Percentiles rank a stretch among this genome's conserved stretches.
Evolutionary conservation across 2,329 filamentous ascomycete species (phyloP).

Genomic region (Penicillium brevicompactum): DNA sequence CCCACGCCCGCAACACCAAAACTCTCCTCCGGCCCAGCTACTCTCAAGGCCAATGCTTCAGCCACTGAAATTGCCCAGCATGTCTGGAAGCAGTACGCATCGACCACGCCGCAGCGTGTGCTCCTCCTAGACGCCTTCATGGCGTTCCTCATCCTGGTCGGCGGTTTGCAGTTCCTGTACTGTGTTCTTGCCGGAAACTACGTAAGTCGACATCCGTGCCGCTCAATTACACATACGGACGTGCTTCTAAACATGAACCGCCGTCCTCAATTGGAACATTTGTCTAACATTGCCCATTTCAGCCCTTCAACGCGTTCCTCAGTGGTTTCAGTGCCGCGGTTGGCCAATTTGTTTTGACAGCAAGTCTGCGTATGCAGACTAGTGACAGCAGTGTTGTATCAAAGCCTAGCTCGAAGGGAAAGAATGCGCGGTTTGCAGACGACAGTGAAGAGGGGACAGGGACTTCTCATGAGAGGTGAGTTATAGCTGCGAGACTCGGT

Average conservation of each 20-base stretch:
- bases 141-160: conserved; percentile 80
- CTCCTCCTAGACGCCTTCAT: conserved; percentile 93
- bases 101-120: conserved; percentile 82
- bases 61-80: conserved; percentile 63
- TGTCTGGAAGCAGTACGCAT: conserved; percentile 76
- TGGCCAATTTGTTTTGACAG: conserved; percentile 95
- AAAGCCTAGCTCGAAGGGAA: conserved; percentile 57
- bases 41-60: conserved; percentile 43
- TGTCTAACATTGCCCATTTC: conserved; percentile 4
- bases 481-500: neutral
- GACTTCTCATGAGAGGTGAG: conserved; percentile 46
- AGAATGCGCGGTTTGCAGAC: conserved; percentile 26
- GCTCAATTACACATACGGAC: neutral
- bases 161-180: conserved; percentile 90
- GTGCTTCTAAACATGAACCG: neutral
- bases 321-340: conserved; percentile 93
- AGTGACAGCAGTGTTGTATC: conserved; percentile 53
- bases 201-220: conserved; percentile 59
- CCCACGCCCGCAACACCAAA: conserved; percentile 21
- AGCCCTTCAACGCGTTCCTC: conserved; percentile 99
- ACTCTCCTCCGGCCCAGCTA: conserved; percentile 37
- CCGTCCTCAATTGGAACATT: neutral
- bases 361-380: conserved; percentile 88
- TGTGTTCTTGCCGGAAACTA: conserved; percentile 92
- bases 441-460: conserved; percentile 25